phyloP scores from a whole-genome alignment of 257 asterid genomes.

The Cynanchum wilfordii region DNA sequence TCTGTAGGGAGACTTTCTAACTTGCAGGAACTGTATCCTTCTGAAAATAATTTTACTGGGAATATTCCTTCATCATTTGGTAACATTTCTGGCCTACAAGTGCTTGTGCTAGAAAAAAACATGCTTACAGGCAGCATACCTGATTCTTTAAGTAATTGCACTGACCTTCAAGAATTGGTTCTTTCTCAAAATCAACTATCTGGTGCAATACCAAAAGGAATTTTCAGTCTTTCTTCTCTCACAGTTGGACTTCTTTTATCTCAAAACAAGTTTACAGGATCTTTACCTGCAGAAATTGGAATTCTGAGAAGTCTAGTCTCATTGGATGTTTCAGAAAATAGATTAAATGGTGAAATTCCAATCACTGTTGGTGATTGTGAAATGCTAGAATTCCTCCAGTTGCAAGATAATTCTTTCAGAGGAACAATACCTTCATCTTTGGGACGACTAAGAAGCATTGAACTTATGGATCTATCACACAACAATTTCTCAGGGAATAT shows the following conservation, averaged over 20 bases:
- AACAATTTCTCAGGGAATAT: constrained; percentile 29
- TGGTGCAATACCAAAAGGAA: constrained; percentile 14
- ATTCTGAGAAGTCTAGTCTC: constrained; percentile 12
- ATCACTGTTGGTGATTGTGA: constrained; percentile 21
- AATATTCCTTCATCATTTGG: constrained; percentile 29
- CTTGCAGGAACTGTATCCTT: constrained; percentile 15
- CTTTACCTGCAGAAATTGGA: constrained; percentile 28
- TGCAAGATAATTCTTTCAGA: constrained; percentile 22
- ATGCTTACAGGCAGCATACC: constrained; percentile 32
- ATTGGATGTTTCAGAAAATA: constrained; percentile 23
- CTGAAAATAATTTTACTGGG: constrained; percentile 20
- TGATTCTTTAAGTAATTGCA: constrained; percentile 20
- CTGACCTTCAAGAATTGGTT: background rate
- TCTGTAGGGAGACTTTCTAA: constrained; percentile 24
- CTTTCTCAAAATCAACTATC: constrained; percentile 4
- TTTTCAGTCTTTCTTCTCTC: constrained; percentile 22
- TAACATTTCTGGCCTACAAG: constrained; percentile 18
- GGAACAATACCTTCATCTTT: constrained; percentile 26
- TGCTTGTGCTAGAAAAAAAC: constrained; percentile 18
- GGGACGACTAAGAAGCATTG: constrained; percentile 20
- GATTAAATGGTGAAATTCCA: constrained; percentile 30
- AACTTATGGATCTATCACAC: constrained; percentile 25
- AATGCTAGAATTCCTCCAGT: constrained; percentile 12
- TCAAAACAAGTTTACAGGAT: constrained; percentile 23
- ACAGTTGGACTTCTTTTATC: constrained; percentile 4